These are phyloP conservation scores for Myrmaecium sp. DNA, from an alignment of 2,329 filamentous ascomycete genomes.

Conservation along the genomic window DNA sequence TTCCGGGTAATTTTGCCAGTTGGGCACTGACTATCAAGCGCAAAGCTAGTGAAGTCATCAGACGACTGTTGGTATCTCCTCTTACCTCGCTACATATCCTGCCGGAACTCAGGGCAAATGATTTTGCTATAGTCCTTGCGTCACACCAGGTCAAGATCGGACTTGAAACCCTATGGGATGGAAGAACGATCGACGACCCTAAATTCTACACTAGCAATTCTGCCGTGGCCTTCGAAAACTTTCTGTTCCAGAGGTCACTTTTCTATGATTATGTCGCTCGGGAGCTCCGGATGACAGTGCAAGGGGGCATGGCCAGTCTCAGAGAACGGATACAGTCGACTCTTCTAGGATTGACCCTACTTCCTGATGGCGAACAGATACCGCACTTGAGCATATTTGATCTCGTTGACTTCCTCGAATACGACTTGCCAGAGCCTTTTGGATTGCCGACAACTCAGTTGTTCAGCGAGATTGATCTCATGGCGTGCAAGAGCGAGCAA, in stretches of 20 bases:
- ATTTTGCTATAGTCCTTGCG: constrained; percentile 65
- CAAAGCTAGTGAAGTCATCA: constrained; percentile 43
- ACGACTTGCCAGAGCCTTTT: too few relatives aligned
- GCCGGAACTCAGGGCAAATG: constrained; percentile 60
- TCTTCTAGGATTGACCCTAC: constrained; percentile 58
- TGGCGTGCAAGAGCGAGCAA: too few relatives aligned
- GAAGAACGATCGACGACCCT: constrained; percentile 38
- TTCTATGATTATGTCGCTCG: constrained; percentile 72
- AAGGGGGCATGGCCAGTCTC: constrained; percentile 44
- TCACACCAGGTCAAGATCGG: constrained; percentile 54
- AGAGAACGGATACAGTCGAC: constrained; percentile 35
- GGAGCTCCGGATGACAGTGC: constrained; percentile 64
- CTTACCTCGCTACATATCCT: constrained; percentile 62
- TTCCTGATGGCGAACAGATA: constrained; percentile 48
- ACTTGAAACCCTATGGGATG: constrained; percentile 58
- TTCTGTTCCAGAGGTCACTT: constrained; percentile 59
- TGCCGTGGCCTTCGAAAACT: constrained; percentile 55
- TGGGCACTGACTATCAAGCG: constrained; percentile 28
- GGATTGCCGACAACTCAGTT: too few relatives aligned
- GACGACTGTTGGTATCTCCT: constrained; percentile 67
- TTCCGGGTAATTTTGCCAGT: constrained; percentile 14
- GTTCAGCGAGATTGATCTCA: too few relatives aligned
- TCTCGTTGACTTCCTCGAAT: constrained; percentile 76
- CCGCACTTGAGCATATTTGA: constrained; percentile 70
- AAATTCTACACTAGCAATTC: constrained; percentile 55